Base-by-base conservation (phyloP, 129 eudicot species). In the Lactuca saligna region DNA sequence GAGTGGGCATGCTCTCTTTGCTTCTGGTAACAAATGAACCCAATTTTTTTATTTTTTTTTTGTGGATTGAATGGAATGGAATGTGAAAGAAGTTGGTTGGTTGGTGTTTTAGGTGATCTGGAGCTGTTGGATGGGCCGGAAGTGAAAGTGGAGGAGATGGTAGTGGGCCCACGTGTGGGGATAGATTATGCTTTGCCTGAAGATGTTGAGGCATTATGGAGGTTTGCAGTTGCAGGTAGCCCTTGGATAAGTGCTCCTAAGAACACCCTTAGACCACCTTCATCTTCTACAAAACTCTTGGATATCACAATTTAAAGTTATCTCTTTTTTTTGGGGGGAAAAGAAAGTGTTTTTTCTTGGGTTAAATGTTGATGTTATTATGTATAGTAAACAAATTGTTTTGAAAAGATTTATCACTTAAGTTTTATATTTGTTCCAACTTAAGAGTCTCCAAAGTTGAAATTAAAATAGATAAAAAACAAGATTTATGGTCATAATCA, bases 161-260 rank as follows among this genome's bases (percentile, higher is more conserved):
- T 93, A 4, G 87, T 86, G 15, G 98, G 97, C 17, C 95, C 91
- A 17, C 91, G 98, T 41, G 96, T 93, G 17, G 98, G 97, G 37
- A 93, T 93, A 32, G 88, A 93, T 33, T 93, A 93, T 78, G 96
- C 96, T 55, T 76, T 55, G 62, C 79, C 95, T 5, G 90, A 87
- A 81, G 90, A 93, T 73, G 88, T 86, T 13, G 80, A 34, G 55
- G 95, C 95, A 55, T 66, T 80, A 39, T 93, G 98, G 98, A 89
- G 98, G 79, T 93, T 93, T 46, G 96, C 96, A 3, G 69, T 89
- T 69, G 95, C 92, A 8, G 97, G 78, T 57, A 82, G 85, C 63
- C 83, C 78, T 42, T 93, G 97, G 98, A 85, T 93, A 66, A 93
- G 96, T 85, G 92, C 95, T 48, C 98, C 95, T 50, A 93, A 81